Base-by-base conservation (phyloP, 129 eudicot species). In the Sambucus nigra region DNA sequence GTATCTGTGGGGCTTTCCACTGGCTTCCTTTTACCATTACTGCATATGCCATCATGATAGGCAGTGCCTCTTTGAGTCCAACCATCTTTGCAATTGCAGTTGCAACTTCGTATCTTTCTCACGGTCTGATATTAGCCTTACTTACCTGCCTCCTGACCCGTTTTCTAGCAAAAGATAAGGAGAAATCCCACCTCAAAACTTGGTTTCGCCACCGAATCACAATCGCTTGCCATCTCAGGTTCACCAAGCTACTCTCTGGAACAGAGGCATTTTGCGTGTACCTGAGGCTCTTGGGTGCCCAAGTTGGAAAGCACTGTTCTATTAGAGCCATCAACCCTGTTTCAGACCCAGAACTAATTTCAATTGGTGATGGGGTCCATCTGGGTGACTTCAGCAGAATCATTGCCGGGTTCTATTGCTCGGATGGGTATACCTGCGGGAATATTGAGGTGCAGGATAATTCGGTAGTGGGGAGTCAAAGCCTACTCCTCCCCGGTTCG, bases 311-410 rank as follows among this genome's bases (percentile, higher is more conserved):
- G 12, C 71, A 78, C 65, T 86, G 95, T 41, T 86, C 95, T 7
- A 81, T 86, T 31, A 63, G 95, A 66, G 95, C 95, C 60, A 81
- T 86, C 15, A 86, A 86, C 66, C 87, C 95, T 0, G 72, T 86
- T 67, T 69, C 80, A 13, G 87, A 86, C 54, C 92, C 95, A 16
- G 52, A 25, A 29, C 46, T 81, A 53, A 58, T 86, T 19, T 64
- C 84, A 54, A 42, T 86, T 24, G 95, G 92, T 1, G 59, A 58
- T 18, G 95, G 95, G 14, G 87, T 86, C 54, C 95, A 86, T 76
- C 57, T 86, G 49, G 95, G 95, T 26, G 95, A 86, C 53, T 81
- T 86, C 66, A 78, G 92, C 69, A 50, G 86, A 32, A 67, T 86
- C 28, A 67, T 86, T 9, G 40, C 92, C 13, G 81, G 92, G 1